phyloP scores from a whole-genome alignment of 306 rosid genomes.

The Pyrus pyrifolia region DNA sequence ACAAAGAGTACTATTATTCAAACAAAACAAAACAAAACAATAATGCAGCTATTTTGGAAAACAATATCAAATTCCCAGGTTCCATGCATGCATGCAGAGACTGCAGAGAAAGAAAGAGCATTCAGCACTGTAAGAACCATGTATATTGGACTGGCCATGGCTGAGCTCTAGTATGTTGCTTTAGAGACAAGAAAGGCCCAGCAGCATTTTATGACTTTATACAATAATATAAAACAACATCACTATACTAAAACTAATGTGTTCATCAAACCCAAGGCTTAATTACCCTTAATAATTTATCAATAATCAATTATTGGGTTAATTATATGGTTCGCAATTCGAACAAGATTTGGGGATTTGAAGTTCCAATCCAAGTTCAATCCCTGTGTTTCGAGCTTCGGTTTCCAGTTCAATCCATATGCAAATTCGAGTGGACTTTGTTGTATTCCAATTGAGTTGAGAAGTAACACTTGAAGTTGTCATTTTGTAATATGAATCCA shows the following conservation, averaged over 20 bases:
- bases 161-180: not conserved
- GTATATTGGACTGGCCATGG: not conserved
- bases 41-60: not conserved
- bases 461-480: too few relatives aligned
- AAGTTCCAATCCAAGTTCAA: not conserved
- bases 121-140: not conserved
- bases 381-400: not conserved
- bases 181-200: slow-evolving; percentile 11
- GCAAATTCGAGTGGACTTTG: too few relatives aligned
- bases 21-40: not conserved
- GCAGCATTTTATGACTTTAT: not conserved
- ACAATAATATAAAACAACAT: not conserved
- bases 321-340: not conserved
- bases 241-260: not conserved
- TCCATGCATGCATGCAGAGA: not conserved
- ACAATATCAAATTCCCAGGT: slow-evolving; percentile 20
- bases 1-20: not conserved
- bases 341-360: not conserved
- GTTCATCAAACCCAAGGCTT: not conserved
- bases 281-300: not conserved
- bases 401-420: too few relatives aligned
- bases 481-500: not conserved
- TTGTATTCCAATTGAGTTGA: too few relatives aligned
- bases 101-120: not conserved
- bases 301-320: not conserved